Evolutionary conservation across 73 alveolate genomes (phyloP).

Genomic region (Paraurostyla sp.): DNA sequence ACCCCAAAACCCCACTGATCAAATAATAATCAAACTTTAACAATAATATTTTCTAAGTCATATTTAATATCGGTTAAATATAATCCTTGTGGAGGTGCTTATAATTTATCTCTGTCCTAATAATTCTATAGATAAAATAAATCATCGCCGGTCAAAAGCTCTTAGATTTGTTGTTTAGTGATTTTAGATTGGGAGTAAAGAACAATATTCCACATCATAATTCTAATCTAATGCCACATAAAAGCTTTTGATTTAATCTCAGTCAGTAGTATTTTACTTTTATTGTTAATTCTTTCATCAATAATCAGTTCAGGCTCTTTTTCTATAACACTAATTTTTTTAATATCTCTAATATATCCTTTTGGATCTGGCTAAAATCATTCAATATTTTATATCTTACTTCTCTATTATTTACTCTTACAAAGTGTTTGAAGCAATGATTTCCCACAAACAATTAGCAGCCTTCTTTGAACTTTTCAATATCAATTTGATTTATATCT

Average conservation of each 20-base stretch:
- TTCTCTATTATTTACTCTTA: neutral
- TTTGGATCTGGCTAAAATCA: slow-evolving; percentile 34
- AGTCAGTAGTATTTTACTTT: neutral
- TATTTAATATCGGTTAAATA: slow-evolving; percentile 35
- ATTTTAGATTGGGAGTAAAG: neutral
- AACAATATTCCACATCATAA: neutral
- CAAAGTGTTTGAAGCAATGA: slow-evolving; percentile 48
- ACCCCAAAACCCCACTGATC: too few species aligned
- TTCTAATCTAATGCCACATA: slow-evolving; percentile 53
- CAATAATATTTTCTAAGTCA: slow-evolving; percentile 28
- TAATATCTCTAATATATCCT: neutral
- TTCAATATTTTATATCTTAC: neutral
- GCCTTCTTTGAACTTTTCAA: slow-evolving; percentile 29
- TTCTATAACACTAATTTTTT: neutral
- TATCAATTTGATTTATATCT: neutral
- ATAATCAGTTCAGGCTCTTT: neutral
- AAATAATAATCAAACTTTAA: too few species aligned
- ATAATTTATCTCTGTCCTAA: neutral
- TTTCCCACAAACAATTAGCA: slow-evolving; percentile 23
- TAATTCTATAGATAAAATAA: neutral
- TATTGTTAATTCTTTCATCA: neutral
- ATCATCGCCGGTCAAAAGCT: slow-evolving; percentile 27
- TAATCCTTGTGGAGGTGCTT: slow-evolving; percentile 54
- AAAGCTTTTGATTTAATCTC: slow-evolving; percentile 41
- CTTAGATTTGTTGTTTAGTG: neutral